Percentiles rank a stretch among this genome's conserved stretches.
Conservation (phyloP, 352 stramenopile species). For the Phytopythium montanum region DNA sequence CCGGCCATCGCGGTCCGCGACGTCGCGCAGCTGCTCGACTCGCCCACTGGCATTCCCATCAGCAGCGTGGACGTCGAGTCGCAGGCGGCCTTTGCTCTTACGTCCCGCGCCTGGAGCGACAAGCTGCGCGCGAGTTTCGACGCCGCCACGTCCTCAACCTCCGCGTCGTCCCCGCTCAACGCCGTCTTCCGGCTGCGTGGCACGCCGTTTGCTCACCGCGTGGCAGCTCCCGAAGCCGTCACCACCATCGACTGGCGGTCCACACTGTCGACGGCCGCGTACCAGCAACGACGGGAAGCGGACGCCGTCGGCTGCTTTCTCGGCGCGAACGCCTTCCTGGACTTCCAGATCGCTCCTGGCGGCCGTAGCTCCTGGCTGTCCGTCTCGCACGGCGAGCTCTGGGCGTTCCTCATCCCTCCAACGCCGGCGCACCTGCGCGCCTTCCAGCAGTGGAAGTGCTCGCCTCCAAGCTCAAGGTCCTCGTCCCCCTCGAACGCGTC, state of each 20-base stretch:
- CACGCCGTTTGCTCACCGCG: conserved; percentile 32
- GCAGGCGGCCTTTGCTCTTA: conserved; percentile 34
- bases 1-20: conserved; percentile 29
- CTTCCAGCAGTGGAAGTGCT: conserved; percentile 56
- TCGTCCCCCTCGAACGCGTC: conserved; percentile 11
- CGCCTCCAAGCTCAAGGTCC: neutral
- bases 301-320: conserved; percentile 62
- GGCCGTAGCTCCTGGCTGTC: conserved; percentile 63
- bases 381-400: conserved; percentile 53
- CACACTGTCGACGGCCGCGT: conserved; percentile 14
- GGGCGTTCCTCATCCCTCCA: conserved; percentile 67
- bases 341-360: conserved; percentile 54
- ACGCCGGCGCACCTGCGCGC: conserved; percentile 34
- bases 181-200: conserved; percentile 50
- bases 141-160: neutral
- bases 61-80: conserved; percentile 31
- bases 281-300: conserved; percentile 8
- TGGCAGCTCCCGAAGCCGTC: conserved; percentile 44
- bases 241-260: conserved; percentile 52
- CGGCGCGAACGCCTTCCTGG: conserved; percentile 51
- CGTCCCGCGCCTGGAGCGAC: conserved; percentile 16
- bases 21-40: conserved; percentile 28
- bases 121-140: conserved; percentile 8
- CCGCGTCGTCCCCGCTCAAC: conserved; percentile 24
- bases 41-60: conserved; percentile 24